Percentiles rank a stretch among this genome's conserved stretches.
These are phyloP conservation scores for Annulohypoxylon truncatum DNA, from an alignment of 2,329 filamentous ascomycete genomes.

Conservation along the genomic window DNA sequence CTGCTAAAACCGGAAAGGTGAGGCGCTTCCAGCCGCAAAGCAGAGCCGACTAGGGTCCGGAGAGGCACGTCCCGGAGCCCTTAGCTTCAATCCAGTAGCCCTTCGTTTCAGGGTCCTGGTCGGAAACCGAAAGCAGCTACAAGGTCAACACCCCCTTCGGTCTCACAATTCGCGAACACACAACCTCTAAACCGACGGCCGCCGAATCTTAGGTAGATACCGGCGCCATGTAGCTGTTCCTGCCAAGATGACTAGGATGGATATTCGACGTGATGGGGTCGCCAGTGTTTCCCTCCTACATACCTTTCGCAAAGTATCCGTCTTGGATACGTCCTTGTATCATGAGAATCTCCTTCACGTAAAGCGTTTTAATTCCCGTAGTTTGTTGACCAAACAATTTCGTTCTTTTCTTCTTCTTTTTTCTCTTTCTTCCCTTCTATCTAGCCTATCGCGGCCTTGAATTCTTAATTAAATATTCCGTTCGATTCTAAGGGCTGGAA, in stretches of 20 bases:
- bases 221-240: slow-evolving; percentile 15
- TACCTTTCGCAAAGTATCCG: slow-evolving; percentile 8
- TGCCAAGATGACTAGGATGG: slow-evolving; percentile 17
- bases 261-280: slow-evolving; percentile 28
- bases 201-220: not conserved
- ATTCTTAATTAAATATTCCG: slow-evolving; percentile 7
- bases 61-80: slow-evolving; percentile 45
- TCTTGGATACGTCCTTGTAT: slow-evolving; percentile 5
- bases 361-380: slow-evolving; percentile 33
- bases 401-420: slow-evolving; percentile 16
- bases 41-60: slow-evolving; percentile 41
- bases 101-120: slow-evolving; percentile 47
- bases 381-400: slow-evolving; percentile 26
- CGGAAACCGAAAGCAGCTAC: slow-evolving; percentile 39
- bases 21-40: slow-evolving; percentile 39
- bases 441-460: not conserved
- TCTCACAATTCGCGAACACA: slow-evolving; percentile 32
- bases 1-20: slow-evolving; percentile 37
- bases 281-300: slow-evolving; percentile 32
- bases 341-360: slow-evolving; percentile 22
- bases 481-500: slow-evolving; percentile 34
- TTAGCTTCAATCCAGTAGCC: slow-evolving; percentile 39
- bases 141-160: slow-evolving; percentile 30
- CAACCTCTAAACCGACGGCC: slow-evolving; percentile 15
- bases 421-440: slow-evolving; percentile 19